Conservation (phyloP, 352 stramenopile species). For the Achlya hypogyna region DNA sequence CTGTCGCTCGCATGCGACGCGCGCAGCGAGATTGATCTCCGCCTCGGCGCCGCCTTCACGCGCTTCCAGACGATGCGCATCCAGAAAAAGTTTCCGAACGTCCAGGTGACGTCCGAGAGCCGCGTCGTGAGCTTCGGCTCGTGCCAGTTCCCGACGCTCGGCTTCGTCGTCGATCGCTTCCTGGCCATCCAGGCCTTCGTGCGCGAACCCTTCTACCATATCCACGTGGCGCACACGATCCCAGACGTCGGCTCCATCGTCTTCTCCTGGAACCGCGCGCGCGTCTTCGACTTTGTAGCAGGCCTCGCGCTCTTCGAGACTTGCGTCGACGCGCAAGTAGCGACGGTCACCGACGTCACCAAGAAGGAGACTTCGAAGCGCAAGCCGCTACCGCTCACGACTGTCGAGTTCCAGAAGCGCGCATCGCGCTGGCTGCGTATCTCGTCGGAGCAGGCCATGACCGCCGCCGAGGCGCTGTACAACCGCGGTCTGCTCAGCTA, state of each 20-base stretch:
- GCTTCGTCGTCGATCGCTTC: conserved; percentile 92
- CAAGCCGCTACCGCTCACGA: conserved; percentile 95
- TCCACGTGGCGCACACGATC: conserved; percentile 82
- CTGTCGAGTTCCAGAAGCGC: conserved; percentile 98
- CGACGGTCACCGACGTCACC: conserved; percentile 54
- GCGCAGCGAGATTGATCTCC: conserved; percentile 91
- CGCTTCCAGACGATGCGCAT: conserved; percentile 93
- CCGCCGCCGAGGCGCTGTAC: conserved; percentile 93
- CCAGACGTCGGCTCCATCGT: conserved; percentile 32
- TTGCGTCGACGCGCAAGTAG: conserved; percentile 52
- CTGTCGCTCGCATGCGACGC: conserved; percentile 83
- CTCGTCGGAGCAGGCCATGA: conserved; percentile 95
- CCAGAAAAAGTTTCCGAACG: conserved; percentile 60
- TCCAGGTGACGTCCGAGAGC: conserved; percentile 49
- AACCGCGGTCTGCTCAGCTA: conserved; percentile 98
- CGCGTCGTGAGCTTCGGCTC: conserved; percentile 97
- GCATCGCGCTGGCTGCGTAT: conserved; percentile 93
- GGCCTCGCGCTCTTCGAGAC: conserved; percentile 89
- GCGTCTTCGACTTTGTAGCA: conserved; percentile 93
- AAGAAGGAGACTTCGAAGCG: conserved; percentile 87
- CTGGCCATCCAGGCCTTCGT: conserved; percentile 96
- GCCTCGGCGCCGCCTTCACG: conserved; percentile 91
- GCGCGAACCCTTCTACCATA: conserved; percentile 92
- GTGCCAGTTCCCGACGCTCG: conserved; percentile 99
- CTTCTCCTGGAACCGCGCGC: conserved; percentile 93